These are phyloP conservation scores for Oryza punctata DNA, from an alignment of 176 grass and related monocot genomes.

Conservation along the genomic window DNA sequence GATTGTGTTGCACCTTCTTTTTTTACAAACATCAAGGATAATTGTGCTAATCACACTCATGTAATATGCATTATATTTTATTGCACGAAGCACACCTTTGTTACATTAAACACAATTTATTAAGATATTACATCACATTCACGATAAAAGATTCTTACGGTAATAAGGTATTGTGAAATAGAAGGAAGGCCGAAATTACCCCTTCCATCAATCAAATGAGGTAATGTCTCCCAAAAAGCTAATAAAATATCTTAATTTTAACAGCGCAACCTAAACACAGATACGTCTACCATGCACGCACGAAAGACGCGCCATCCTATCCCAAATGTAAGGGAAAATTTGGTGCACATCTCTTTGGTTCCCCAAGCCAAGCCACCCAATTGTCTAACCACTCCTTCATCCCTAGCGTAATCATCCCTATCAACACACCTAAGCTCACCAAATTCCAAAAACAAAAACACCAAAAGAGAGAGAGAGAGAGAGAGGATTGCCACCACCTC, in stretches of 20 bases:
- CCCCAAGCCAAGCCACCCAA: neutral
- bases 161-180: no score
- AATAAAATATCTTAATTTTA: no score
- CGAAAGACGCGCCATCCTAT: neutral
- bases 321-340: neutral
- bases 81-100: no score
- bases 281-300: no score
- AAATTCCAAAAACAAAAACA: constrained; percentile 19
- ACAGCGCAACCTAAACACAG: accelerated
- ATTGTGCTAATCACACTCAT: neutral
- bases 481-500: constrained; percentile 17
- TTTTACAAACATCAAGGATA: neutral
- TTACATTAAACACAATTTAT: no score
- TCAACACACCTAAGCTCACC: constrained; percentile 31
- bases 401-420: constrained; percentile 3
- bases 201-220: no score
- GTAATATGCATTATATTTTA: no score
- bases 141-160: no score
- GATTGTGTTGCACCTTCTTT: neutral
- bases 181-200: no score
- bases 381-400: neutral
- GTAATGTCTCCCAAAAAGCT: no score
- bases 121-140: neutral
- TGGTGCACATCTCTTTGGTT: neutral
- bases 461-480: neutral